Percentiles rank a stretch among this genome's conserved stretches.
Evolutionary conservation across 2,329 filamentous ascomycete genomes (phyloP).

Genomic region (Corinectria fuckeliana): DNA sequence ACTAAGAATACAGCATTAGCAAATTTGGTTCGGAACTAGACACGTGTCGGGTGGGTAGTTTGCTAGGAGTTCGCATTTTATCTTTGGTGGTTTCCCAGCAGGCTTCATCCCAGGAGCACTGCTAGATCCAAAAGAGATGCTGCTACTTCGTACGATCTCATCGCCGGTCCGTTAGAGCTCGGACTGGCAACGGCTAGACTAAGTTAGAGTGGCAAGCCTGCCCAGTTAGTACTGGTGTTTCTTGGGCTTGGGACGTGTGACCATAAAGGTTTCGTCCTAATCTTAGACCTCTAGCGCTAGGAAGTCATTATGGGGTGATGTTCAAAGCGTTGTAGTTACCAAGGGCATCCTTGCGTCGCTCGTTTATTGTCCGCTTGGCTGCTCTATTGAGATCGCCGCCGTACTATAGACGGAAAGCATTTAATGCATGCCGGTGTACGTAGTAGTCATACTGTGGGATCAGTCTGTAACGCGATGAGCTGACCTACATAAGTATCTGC

Average conservation of each 20-base stretch:
- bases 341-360: slow-evolving; percentile 20
- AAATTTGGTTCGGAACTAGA: slow-evolving; percentile 20
- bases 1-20: slow-evolving; percentile 22
- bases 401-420: slow-evolving; percentile 5
- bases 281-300: slow-evolving; percentile 20
- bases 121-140: slow-evolving; percentile 26
- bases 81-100: slow-evolving; percentile 7
- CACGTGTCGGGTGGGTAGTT: slow-evolving; percentile 31
- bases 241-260: neutral
- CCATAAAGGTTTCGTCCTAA: slow-evolving; percentile 10
- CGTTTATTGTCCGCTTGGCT: slow-evolving; percentile 21
- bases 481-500: neutral
- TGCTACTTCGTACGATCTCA: slow-evolving; percentile 32
- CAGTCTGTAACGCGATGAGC: neutral
- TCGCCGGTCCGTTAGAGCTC: slow-evolving; percentile 25
- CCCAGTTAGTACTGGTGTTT: slow-evolving; percentile 22
- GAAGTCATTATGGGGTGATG: slow-evolving; percentile 29
- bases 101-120: slow-evolving; percentile 17
- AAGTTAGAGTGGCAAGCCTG: too few relatives aligned
- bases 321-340: slow-evolving; percentile 20
- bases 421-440: neutral
- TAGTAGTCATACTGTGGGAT: neutral
- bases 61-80: slow-evolving; percentile 3
- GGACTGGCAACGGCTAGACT: slow-evolving; percentile 10
- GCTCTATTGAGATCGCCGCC: slow-evolving; percentile 13